These are phyloP conservation scores for Candida bentonensis DNA, from an alignment of 805 yeast genomes.

Conservation along the genomic window DNA sequence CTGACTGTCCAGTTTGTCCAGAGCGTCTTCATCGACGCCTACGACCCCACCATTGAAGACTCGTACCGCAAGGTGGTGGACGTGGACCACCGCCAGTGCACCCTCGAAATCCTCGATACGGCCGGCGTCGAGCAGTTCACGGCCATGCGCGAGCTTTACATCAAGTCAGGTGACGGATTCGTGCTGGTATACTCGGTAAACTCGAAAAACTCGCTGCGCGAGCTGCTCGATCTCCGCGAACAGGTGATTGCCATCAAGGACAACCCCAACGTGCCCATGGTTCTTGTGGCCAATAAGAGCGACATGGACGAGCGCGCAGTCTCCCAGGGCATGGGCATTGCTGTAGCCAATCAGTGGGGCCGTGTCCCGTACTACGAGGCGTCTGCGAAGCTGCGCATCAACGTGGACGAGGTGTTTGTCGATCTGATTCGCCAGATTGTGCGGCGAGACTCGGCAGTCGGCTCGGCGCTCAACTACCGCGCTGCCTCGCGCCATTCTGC, in stretches of 20 bases:
- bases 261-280: constrained; percentile 67
- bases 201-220: constrained; percentile 61
- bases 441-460: constrained; percentile 40
- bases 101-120: constrained; percentile 78
- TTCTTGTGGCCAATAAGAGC: constrained; percentile 81
- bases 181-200: constrained; percentile 76
- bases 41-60: constrained; percentile 96
- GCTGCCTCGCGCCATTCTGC: constrained; percentile 2
- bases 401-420: constrained; percentile 80
- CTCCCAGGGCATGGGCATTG: constrained; percentile 68
- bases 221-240: constrained; percentile 62
- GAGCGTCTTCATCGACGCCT: constrained; percentile 76
- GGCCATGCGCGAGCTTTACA: constrained; percentile 69
- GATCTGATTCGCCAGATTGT: constrained; percentile 84
- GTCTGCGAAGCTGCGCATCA: constrained; percentile 79
- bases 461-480: constrained; percentile 4
- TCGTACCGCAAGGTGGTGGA: constrained; percentile 81
- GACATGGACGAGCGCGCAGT: constrained; percentile 65
- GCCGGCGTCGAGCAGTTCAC: constrained; percentile 94
- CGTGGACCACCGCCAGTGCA: constrained; percentile 77
- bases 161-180: constrained; percentile 80
- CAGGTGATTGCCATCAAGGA: constrained; percentile 80
- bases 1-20: constrained; percentile 86
- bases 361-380: constrained; percentile 85
- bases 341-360: constrained; percentile 76